Percentiles rank a stretch among this genome's conserved stretches.
These are phyloP conservation scores for Candida oleophila DNA, from an alignment of 805 yeast species.

Conservation along the genomic window DNA sequence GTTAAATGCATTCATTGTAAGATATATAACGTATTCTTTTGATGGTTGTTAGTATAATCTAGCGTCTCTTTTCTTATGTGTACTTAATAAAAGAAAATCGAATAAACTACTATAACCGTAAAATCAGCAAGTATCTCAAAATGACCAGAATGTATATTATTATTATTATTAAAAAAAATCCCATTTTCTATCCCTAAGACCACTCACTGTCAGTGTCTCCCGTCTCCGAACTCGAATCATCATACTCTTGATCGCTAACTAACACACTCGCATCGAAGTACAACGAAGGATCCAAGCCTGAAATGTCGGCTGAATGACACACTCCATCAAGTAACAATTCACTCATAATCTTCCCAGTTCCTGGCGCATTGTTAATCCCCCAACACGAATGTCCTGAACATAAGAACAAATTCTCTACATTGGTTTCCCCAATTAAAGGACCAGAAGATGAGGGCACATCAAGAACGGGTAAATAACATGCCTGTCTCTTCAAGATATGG, in stretches of 20 bases:
- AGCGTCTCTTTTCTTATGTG: constrained; percentile 11
- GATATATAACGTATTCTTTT: constrained; percentile 13
- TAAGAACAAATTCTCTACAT: constrained; percentile 70
- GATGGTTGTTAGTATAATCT: constrained; percentile 10
- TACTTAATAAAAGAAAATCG: constrained; percentile 14
- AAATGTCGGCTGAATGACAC: constrained; percentile 71
- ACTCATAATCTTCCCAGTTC: constrained; percentile 90
- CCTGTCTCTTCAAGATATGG: constrained; percentile 77
- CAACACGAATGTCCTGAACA: constrained; percentile 97
- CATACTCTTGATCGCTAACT: constrained; percentile 22
- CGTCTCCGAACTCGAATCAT: constrained; percentile 5
- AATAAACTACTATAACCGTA: too few relatives aligned
- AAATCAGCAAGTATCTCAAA: too few relatives aligned
- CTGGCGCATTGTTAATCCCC: constrained; percentile 98
- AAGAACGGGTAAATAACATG: constrained; percentile 92
- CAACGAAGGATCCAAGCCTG: constrained; percentile 80
- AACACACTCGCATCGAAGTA: constrained; percentile 75
- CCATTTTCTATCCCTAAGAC: neutral
- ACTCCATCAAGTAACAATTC: constrained; percentile 85
- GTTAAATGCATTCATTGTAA: constrained; percentile 27
- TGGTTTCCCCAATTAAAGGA: constrained; percentile 92
- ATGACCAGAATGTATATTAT: too few relatives aligned
- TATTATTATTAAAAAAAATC: too few relatives aligned
- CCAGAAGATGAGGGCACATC: constrained; percentile 93
- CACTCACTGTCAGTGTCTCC: constrained; percentile 6